phyloP scores from a whole-genome alignment of 768 basidiomycete genomes.

The Rhizopogon vulgaris region DNA sequence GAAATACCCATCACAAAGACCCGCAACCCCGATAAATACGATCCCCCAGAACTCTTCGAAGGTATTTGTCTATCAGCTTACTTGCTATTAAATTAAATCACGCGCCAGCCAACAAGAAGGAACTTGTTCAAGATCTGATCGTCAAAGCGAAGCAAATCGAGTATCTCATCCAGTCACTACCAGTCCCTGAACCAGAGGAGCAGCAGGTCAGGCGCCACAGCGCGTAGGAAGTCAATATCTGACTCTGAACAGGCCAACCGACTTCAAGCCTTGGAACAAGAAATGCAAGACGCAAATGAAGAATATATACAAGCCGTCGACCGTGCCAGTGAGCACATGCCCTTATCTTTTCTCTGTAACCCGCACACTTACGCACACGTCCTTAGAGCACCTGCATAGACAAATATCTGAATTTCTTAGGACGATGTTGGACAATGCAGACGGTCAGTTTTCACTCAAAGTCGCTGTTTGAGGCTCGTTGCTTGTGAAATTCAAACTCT shows the following conservation, averaged over 20 bases:
- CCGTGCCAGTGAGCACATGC: constrained; percentile 59
- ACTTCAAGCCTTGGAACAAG: constrained; percentile 59
- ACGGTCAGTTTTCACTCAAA: constrained; percentile 13
- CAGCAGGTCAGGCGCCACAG: constrained; percentile 45
- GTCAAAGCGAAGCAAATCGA: constrained; percentile 88
- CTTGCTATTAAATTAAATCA: neutral
- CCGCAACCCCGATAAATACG: constrained; percentile 65
- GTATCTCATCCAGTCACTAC: constrained; percentile 73
- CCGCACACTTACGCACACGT: neutral
- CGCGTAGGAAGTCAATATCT: neutral
- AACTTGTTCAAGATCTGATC: constrained; percentile 78
- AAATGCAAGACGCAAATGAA: constrained; percentile 66
- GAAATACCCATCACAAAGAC: constrained; percentile 83
- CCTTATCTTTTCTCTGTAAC: neutral
- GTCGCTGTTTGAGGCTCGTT: neutral
- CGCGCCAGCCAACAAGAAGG: constrained; percentile 67
- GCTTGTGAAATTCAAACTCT: no score
- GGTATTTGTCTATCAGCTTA: constrained; percentile 34
- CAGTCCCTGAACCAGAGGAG: constrained; percentile 73
- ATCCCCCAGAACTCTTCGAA: constrained; percentile 69
- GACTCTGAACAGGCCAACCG: constrained; percentile 50
- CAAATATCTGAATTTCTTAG: constrained; percentile 56
- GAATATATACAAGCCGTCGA: constrained; percentile 71
- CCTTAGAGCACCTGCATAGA: constrained; percentile 49
- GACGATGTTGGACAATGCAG: constrained; percentile 50